phyloP scores from a whole-genome alignment of 2,329 filamentous ascomycete species.

The Coniochaeta sp. region DNA sequence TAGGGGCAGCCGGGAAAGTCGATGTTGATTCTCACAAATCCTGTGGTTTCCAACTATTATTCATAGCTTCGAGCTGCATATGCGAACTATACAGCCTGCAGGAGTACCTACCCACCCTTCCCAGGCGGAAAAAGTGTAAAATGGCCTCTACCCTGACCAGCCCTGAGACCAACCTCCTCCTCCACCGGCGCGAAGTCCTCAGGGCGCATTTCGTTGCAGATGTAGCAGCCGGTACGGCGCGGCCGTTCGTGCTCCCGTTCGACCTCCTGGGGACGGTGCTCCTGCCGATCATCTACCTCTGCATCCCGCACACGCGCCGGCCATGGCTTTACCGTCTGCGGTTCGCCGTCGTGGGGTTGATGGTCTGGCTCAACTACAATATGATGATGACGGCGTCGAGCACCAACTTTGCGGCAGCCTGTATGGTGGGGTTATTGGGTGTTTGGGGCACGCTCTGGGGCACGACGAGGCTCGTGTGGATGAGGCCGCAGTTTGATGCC shows the following conservation, averaged over 20 bases:
- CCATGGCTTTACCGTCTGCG: slow-evolving; percentile 43
- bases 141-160: not conserved
- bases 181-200: slow-evolving; percentile 21
- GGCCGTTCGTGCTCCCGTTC: slow-evolving; percentile 47
- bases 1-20: too few relatives aligned
- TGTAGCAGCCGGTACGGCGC: slow-evolving; percentile 12
- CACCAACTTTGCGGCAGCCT: slow-evolving; percentile 42
- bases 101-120: not conserved
- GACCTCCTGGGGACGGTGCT: slow-evolving; percentile 38
- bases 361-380: slow-evolving; percentile 35
- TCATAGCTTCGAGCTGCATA: not conserved
- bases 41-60: not conserved
- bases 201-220: slow-evolving; percentile 27
- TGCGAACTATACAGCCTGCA: not conserved
- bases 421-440: slow-evolving; percentile 41
- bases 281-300: slow-evolving; percentile 47
- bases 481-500: slow-evolving; percentile 48
- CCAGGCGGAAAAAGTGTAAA: not conserved
- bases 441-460: slow-evolving; percentile 44
- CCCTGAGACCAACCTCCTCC: slow-evolving; percentile 10
- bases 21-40: not conserved
- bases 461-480: slow-evolving; percentile 44
- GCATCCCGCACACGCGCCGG: slow-evolving; percentile 44
- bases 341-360: slow-evolving; percentile 40
- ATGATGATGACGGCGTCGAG: slow-evolving; percentile 38